phyloP scores from a whole-genome alignment of 2,329 filamentous ascomycete species.

The Xylaria arbuscula region DNA sequence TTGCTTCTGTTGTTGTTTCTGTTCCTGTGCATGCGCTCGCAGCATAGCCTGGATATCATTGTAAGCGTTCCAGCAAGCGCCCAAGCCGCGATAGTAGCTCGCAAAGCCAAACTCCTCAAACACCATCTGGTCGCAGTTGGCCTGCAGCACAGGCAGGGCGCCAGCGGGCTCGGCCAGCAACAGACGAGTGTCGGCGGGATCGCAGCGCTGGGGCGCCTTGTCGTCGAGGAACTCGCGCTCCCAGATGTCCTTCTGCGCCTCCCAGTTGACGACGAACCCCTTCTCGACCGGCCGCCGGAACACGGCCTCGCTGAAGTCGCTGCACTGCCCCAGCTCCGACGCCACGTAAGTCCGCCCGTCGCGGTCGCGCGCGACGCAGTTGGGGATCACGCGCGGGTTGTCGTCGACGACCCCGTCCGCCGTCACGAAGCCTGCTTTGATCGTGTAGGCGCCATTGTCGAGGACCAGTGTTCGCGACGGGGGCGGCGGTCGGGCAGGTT shows the following conservation, averaged over 20 bases:
- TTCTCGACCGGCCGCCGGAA: constrained; percentile 93
- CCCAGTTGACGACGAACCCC: constrained; percentile 96
- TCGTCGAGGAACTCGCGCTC: constrained; percentile 84
- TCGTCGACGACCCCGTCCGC: constrained; percentile 52
- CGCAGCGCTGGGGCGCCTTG: constrained; percentile 73
- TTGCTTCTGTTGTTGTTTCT: too few relatives aligned
- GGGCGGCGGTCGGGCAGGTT: constrained; percentile 61
- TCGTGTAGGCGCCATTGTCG: constrained; percentile 90
- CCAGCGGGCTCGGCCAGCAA: constrained; percentile 89
- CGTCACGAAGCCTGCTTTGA: constrained; percentile 86
- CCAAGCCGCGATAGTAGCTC: constrained; percentile 81
- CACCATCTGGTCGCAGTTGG: constrained; percentile 93
- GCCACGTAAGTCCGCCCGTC: constrained; percentile 83
- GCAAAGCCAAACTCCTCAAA: constrained; percentile 98
- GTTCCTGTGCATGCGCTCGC: constrained; percentile 59
- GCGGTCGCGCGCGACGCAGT: constrained; percentile 87
- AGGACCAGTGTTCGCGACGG: constrained; percentile 81
- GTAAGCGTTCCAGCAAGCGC: constrained; percentile 80
- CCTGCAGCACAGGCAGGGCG: constrained; percentile 80
- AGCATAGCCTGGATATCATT: constrained; percentile 79
- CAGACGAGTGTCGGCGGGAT: constrained; percentile 84
- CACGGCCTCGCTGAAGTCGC: constrained; percentile 87
- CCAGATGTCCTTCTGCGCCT: constrained; percentile 95
- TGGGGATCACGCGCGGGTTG: constrained; percentile 80
- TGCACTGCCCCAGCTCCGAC: constrained; percentile 80